Evolutionary conservation across 176 grass and related monocot species (phyloP).

Genomic region (Aegilops sharonensis): DNA sequence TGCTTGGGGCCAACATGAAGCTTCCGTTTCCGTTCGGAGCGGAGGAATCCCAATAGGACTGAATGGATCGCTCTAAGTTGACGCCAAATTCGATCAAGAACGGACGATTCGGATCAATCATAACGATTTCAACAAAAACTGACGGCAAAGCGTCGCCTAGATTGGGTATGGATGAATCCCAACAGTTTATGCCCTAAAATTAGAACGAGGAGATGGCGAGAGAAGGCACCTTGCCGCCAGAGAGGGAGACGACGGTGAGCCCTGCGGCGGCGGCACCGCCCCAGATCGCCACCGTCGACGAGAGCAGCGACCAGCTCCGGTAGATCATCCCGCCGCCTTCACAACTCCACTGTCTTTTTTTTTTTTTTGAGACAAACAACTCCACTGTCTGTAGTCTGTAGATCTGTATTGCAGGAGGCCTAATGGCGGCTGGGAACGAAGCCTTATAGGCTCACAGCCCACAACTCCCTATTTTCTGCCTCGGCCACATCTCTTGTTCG

Average conservation of each 20-base stretch:
- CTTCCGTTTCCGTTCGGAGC: background rate
- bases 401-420: too few relatives aligned
- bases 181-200: background rate
- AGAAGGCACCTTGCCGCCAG: constrained; percentile 51
- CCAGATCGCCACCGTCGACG: constrained; percentile 51
- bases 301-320: constrained; percentile 63
- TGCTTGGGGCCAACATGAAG: too few relatives aligned
- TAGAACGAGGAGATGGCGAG: background rate
- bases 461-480: too few relatives aligned
- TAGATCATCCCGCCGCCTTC: constrained; percentile 43
- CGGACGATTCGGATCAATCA: background rate
- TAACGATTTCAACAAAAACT: too few relatives aligned
- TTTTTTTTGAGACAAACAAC: too few relatives aligned
- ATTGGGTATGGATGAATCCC: background rate
- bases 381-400: too few relatives aligned
- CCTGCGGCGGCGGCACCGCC: constrained; percentile 40
- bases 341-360: too few relatives aligned
- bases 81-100: background rate
- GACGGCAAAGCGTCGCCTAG: background rate
- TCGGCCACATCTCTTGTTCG: too few relatives aligned
- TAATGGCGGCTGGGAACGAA: too few relatives aligned
- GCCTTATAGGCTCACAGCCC: too few relatives aligned
- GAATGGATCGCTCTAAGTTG: background rate
- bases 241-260: constrained; percentile 38
- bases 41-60: background rate